Base-by-base conservation (phyloP, 1,284 basidiomycete species). In the Apiotrichum siamense region DNA sequence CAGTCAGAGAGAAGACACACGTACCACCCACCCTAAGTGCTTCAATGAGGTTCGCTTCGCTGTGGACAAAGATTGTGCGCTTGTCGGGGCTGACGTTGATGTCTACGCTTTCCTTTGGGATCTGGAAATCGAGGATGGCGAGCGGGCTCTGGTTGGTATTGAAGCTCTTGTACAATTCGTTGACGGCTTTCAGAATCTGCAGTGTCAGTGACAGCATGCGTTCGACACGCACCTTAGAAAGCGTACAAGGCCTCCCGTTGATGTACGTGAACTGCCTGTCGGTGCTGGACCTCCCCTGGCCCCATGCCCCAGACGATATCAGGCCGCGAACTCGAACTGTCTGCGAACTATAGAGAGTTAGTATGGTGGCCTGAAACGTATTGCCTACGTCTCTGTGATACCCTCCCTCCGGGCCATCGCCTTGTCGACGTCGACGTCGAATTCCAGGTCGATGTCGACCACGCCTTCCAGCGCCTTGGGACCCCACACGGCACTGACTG, bases 41-140 rank as follows among this genome's bases (percentile, higher is more conserved):
- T 21, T 83, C 77, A 2, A 97, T 79, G 7, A 99, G 74, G 53
- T 86, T 86, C 5, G 79, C 78, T 69, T 99, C 96, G 67, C 85
- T 85, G 65, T 97, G 92, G 11, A 98, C 70, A 49, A 97, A 85
- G 32, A 99, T 87, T 0, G 90, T 96, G 6, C 96, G 81, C 69
- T 98, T 99, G 75, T 98, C 96, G 0, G 96, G 94, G 60, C 85
- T 91, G 55, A 98, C 88, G 63, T 98, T 99, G 67, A 98, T 84
- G 66, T 99, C 96, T 63, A 87, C 91, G 1, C 83, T 79, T 55
- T 87, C 89, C 6, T 83, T 83, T 0, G 88, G 88, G 6, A 97
- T 70, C 21, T 82, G 75, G 58, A 97, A 85, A 70, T 97, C 84
- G 1, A 88, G 87, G 7, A 97, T 73, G 35, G 94, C 77, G 55